phyloP scores from a whole-genome alignment of 1,284 basidiomycete genomes.

The Puccinia coronata region DNA sequence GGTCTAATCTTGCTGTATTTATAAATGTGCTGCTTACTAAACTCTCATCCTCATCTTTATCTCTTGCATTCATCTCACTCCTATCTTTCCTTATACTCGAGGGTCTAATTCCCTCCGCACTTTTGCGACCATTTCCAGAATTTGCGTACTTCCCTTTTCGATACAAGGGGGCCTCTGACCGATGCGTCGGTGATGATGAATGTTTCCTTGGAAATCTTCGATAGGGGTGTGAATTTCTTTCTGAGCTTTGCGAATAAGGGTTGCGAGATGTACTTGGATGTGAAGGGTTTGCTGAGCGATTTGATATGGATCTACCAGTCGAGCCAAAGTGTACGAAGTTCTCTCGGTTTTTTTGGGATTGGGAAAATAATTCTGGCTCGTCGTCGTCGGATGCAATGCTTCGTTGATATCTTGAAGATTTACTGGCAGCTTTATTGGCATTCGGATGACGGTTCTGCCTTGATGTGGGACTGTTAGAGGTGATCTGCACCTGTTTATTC shows the following conservation, averaged over 20 bases:
- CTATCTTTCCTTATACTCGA: not conserved
- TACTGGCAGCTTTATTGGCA: no score
- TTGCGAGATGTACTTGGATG: not conserved
- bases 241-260: not conserved
- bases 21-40: not conserved
- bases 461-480: not conserved
- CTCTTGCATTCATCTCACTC: not conserved
- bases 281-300: not conserved
- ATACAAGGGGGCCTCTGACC: not conserved
- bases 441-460: not conserved
- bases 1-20: not conserved
- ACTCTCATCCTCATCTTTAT: not conserved
- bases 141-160: not conserved
- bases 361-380: no score
- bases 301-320: not conserved
- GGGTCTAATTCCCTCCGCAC: not conserved
- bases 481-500: not conserved
- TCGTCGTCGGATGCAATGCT: no score
- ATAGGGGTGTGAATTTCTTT: not conserved
- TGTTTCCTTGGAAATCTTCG: no score
- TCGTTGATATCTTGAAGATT: no score
- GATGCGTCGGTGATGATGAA: not conserved
- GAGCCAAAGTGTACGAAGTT: no score
- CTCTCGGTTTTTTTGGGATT: no score
- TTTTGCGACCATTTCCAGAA: not conserved